These are phyloP conservation scores for Ceratocystis cubensis DNA, from an alignment of 2,329 filamentous ascomycete species.

Conservation along the genomic window DNA sequence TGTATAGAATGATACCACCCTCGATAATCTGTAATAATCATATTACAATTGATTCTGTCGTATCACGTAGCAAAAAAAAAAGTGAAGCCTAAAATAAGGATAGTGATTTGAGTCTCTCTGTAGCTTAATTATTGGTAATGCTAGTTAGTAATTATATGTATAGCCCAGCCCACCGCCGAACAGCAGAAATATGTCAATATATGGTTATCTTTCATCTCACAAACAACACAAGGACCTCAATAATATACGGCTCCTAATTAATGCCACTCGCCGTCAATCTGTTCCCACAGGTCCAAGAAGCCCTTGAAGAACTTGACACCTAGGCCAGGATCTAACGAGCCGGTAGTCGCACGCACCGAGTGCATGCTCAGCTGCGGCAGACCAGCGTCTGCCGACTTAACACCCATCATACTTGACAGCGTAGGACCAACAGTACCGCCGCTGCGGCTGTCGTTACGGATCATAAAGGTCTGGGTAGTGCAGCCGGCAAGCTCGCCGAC, in stretches of 20 bases:
- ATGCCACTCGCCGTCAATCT: conserved; percentile 68
- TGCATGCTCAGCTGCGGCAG: conserved; percentile 93
- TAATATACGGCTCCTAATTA: conserved; percentile 25
- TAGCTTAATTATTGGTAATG: too few species aligned
- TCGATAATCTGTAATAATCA: neutral
- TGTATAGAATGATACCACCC: neutral
- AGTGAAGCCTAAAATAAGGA: neutral
- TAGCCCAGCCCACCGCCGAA: too few species aligned
- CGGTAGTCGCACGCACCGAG: conserved; percentile 77
- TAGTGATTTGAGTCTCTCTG: neutral
- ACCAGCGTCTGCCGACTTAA: conserved; percentile 74
- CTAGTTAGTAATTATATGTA: too few species aligned
- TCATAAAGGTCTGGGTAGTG: conserved; percentile 79
- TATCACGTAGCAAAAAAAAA: neutral
- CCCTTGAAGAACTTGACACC: conserved; percentile 82
- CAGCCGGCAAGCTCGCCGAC: conserved; percentile 62
- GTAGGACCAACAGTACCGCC: conserved; percentile 95
- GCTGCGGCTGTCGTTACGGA: conserved; percentile 77
- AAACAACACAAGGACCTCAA: too few species aligned
- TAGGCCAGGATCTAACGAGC: conserved; percentile 70
- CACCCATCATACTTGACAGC: conserved; percentile 67
- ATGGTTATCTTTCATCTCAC: too few species aligned
- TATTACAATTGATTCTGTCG: neutral
- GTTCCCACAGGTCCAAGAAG: conserved; percentile 77
- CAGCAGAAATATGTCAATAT: too few species aligned